Conservation (phyloP, 2,329 filamentous ascomycete genomes). For the Diplocarpon rosae region DNA sequence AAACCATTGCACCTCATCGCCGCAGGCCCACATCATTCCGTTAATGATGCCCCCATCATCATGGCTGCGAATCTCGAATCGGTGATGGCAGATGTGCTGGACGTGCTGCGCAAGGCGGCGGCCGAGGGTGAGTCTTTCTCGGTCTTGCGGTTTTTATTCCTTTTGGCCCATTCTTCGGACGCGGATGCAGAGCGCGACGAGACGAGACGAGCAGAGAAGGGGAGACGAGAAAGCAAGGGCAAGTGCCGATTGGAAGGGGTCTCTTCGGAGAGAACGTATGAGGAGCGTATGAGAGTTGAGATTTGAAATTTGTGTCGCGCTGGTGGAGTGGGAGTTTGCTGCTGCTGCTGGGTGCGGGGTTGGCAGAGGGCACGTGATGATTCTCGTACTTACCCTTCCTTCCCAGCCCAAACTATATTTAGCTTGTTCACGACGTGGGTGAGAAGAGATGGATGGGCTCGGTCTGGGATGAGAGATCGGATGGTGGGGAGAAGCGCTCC, state of each 20-base stretch:
- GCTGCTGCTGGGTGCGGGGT: background rate
- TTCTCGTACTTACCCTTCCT: background rate
- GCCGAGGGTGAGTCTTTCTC: constrained; percentile 13
- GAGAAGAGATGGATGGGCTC: no score
- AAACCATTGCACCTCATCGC: background rate
- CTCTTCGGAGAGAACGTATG: background rate
- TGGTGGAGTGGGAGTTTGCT: background rate
- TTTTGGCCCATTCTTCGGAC: no score
- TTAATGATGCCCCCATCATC: background rate
- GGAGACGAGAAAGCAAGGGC: background rate
- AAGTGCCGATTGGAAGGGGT: background rate
- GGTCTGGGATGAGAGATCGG: no score
- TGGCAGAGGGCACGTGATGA: background rate
- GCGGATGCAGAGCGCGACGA: background rate
- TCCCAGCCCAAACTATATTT: background rate
- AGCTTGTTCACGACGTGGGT: no score
- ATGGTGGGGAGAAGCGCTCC: no score
- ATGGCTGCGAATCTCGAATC: constrained; percentile 9
- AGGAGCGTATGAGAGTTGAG: background rate
- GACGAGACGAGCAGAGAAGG: background rate
- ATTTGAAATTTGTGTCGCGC: background rate
- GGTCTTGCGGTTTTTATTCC: background rate
- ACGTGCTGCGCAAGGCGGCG: constrained; percentile 5
- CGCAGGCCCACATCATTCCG: background rate
- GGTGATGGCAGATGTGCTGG: constrained; percentile 10